Evolutionary conservation across 2,329 filamentous ascomycete species (phyloP).

Genomic region (Paramyrothecium sp.): DNA sequence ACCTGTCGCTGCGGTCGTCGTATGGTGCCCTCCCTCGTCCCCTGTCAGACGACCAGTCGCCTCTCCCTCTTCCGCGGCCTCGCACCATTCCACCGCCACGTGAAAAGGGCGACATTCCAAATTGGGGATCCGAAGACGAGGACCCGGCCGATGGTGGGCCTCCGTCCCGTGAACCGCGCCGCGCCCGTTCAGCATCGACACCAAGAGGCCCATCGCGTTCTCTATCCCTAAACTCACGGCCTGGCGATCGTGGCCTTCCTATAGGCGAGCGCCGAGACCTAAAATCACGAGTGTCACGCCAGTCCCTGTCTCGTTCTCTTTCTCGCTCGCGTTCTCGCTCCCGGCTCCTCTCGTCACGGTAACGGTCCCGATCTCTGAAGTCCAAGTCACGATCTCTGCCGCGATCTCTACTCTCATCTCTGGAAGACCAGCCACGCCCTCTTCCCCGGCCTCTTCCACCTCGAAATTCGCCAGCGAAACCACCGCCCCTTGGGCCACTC

Average conservation of each 20-base stretch:
- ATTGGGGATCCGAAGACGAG: constrained; percentile 65
- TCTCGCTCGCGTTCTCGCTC: constrained; percentile 60
- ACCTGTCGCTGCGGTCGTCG: constrained; percentile 60
- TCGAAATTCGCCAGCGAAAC: constrained; percentile 64
- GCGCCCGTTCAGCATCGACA: constrained; percentile 64
- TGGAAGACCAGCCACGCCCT: constrained; percentile 53
- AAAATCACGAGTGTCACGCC: constrained; percentile 38
- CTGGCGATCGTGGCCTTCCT: constrained; percentile 62
- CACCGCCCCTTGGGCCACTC: constrained; percentile 66
- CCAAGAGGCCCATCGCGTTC: constrained; percentile 58
- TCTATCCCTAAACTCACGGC: constrained; percentile 63
- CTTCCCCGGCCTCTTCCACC: constrained; percentile 50
- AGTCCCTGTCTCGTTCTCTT: constrained; percentile 49
- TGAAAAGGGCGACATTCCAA: constrained; percentile 49
- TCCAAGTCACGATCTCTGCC: constrained; percentile 60
- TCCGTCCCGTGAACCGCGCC: constrained; percentile 68
- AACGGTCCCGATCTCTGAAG: constrained; percentile 58
- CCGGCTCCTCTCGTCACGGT: constrained; percentile 58
- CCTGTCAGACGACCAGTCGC: constrained; percentile 40
- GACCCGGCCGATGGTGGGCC: constrained; percentile 70
- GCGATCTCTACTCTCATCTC: constrained; percentile 62
- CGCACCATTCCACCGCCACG: constrained; percentile 55
- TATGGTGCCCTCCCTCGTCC: constrained; percentile 57
- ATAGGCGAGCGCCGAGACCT: constrained; percentile 56
- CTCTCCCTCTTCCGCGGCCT: constrained; percentile 49